phyloP scores from a whole-genome alignment of 1,139 yeast species.

The Pichia sp. region DNA sequence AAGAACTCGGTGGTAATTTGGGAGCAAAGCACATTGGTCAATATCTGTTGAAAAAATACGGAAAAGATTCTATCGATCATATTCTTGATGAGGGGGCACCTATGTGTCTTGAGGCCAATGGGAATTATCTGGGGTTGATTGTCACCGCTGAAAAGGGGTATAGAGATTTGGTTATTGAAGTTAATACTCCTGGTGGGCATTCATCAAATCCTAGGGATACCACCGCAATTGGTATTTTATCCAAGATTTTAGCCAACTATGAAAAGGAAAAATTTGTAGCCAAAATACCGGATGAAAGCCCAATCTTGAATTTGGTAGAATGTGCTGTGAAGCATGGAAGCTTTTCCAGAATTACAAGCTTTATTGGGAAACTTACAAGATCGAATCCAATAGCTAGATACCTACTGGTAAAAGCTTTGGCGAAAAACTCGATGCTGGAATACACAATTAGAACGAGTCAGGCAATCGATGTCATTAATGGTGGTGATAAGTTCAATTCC shows the following conservation, averaged over 20 bases:
- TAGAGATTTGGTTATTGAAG: slow-evolving; percentile 37
- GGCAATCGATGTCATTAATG: slow-evolving; percentile 49
- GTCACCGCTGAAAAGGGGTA: slow-evolving; percentile 64
- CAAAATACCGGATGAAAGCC: slow-evolving; percentile 39
- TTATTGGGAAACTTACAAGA: slow-evolving; percentile 8
- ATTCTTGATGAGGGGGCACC: slow-evolving; percentile 55
- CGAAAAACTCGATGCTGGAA: slow-evolving; percentile 18
- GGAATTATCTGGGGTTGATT: slow-evolving; percentile 39
- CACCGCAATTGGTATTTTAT: slow-evolving; percentile 61
- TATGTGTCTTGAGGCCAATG: slow-evolving; percentile 10
- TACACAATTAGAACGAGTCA: slow-evolving; percentile 48
- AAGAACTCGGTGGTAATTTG: slow-evolving; percentile 50
- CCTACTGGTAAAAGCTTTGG: slow-evolving; percentile 29
- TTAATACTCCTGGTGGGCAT: slow-evolving; percentile 62
- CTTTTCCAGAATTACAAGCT: slow-evolving; percentile 1
- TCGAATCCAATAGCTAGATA: slow-evolving; percentile 23
- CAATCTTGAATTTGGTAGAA: slow-evolving; percentile 37
- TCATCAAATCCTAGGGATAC: slow-evolving; percentile 64
- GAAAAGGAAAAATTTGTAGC: slow-evolving; percentile 43
- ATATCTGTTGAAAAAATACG: slow-evolving; percentile 40
- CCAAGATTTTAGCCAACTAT: slow-evolving; percentile 39
- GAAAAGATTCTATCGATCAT: slow-evolving; percentile 43
- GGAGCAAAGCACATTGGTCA: slow-evolving; percentile 44
- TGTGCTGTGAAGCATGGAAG: slow-evolving; percentile 35
- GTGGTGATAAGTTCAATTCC: slow-evolving; percentile 54